Conservation (phyloP, 2,329 filamentous ascomycete genomes). For the Alternaria incomplexa region DNA sequence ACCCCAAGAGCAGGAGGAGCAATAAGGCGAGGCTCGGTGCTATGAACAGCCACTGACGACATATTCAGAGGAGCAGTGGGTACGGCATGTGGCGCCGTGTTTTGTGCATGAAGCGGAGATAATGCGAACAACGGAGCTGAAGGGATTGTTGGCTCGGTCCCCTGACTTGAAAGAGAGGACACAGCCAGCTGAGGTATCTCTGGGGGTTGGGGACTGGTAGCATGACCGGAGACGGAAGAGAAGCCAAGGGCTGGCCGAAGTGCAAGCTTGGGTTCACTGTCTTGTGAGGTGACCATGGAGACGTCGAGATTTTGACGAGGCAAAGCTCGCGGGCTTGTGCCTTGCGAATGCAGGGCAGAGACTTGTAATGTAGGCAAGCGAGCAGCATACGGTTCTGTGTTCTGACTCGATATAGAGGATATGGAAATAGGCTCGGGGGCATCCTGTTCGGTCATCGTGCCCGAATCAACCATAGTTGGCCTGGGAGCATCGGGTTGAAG, state of each 20-base stretch:
- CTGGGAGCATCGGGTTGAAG: slow-evolving; percentile 28
- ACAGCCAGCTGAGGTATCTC: slow-evolving; percentile 23
- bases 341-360: slow-evolving; percentile 37
- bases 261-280: slow-evolving; percentile 28
- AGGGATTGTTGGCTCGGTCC: slow-evolving; percentile 28
- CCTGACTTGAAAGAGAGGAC: slow-evolving; percentile 25
- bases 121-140: slow-evolving; percentile 18
- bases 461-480: slow-evolving; percentile 63
- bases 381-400: slow-evolving; percentile 33
- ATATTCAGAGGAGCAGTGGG: slow-evolving; percentile 22
- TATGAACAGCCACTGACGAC: slow-evolving; percentile 31
- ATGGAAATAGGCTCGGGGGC: slow-evolving; percentile 44
- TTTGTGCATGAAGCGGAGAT: slow-evolving; percentile 31
- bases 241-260: slow-evolving; percentile 24
- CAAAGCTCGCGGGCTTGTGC: slow-evolving; percentile 30
- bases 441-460: slow-evolving; percentile 68
- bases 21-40: slow-evolving; percentile 31
- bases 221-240: slow-evolving; percentile 35
- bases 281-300: slow-evolving; percentile 30
- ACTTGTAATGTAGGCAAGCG: slow-evolving; percentile 19
- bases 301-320: slow-evolving; percentile 23
- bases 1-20: slow-evolving; percentile 22
- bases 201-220: slow-evolving; percentile 28
- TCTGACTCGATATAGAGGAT: slow-evolving; percentile 39
- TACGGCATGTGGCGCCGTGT: slow-evolving; percentile 24